These are phyloP conservation scores for Rhizophagus clarus DNA, from an alignment of 192 early-diverging fungal genomes.

Conservation along the genomic window DNA sequence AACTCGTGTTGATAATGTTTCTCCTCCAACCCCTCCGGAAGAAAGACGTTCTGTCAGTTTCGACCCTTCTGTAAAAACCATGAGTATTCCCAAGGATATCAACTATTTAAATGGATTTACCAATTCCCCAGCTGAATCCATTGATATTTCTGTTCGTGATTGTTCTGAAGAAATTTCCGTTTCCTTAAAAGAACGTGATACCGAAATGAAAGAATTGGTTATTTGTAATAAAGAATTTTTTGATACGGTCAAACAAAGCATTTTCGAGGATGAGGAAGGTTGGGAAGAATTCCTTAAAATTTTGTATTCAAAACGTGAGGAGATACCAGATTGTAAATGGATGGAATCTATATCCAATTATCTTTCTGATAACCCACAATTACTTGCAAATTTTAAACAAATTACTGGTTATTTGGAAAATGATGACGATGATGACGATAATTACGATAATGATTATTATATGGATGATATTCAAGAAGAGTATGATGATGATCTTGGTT, in stretches of 20 bases:
- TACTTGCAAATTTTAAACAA: constrained; percentile 42
- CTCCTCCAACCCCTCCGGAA: too few species aligned
- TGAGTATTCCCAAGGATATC: background rate
- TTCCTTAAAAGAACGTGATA: background rate
- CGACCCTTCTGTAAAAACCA: background rate
- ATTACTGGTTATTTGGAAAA: constrained; percentile 40
- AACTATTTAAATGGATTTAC: background rate
- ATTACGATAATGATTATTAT: too few species aligned
- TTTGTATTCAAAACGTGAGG: constrained; percentile 32
- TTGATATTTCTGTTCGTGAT: background rate
- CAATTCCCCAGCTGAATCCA: background rate
- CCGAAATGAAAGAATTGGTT: constrained; percentile 12
- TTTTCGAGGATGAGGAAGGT: constrained; percentile 30
- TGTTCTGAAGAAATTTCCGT: background rate
- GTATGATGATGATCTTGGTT: constrained; percentile 15
- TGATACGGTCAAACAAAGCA: constrained; percentile 30
- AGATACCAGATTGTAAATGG: constrained; percentile 40
- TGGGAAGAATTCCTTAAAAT: constrained; percentile 40
- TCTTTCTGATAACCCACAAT: constrained; percentile 28
- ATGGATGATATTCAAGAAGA: too few species aligned
- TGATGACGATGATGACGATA: constrained; percentile 31
- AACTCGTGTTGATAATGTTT: background rate
- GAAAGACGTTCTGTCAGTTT: background rate
- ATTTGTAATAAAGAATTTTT: background rate
- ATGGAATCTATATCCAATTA: constrained; percentile 26